phyloP scores from a whole-genome alignment of 768 basidiomycete genomes.

The Crassisporium funariophilum region DNA sequence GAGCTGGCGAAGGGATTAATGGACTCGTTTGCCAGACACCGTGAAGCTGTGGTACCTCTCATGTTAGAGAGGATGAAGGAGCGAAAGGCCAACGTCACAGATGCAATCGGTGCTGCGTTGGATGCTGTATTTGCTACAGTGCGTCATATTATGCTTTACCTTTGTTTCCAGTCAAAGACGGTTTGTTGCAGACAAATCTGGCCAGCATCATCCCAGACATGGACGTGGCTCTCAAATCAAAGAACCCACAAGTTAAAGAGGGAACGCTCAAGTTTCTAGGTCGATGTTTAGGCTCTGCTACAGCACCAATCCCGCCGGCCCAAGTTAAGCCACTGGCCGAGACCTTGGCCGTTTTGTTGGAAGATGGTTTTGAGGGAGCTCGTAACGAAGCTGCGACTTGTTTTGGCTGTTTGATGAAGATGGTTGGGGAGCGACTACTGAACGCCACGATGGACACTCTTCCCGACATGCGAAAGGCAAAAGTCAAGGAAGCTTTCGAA shows the following conservation, averaged over 20 bases:
- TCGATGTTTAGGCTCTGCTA: conserved; percentile 74
- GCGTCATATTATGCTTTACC: conserved; percentile 28
- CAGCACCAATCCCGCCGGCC: conserved; percentile 64
- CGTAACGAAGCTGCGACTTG: conserved; percentile 88
- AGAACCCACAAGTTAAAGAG: conserved; percentile 97
- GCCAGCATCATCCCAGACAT: conserved; percentile 85
- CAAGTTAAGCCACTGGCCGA: conserved; percentile 87
- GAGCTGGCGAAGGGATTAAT: conserved; percentile 83
- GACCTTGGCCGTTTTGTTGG: conserved; percentile 70
- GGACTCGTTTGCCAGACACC: conserved; percentile 70
- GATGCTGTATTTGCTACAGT: conserved; percentile 89
- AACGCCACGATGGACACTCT: conserved; percentile 85
- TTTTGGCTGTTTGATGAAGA: conserved; percentile 92
- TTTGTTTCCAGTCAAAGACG: conserved; percentile 11
- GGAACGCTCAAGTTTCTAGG: conserved; percentile 86
- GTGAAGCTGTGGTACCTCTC: conserved; percentile 68
- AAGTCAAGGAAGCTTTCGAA: conserved; percentile 93
- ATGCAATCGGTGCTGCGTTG: conserved; percentile 82
- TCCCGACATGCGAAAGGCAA: conserved; percentile 84
- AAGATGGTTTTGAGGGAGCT: conserved; percentile 88
- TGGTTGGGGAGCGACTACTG: conserved; percentile 91
- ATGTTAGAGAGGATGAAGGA: conserved; percentile 94
- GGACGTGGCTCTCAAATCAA: conserved; percentile 73
- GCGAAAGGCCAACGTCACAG: conserved; percentile 87
- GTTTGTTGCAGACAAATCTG: conserved; percentile 62